Evolutionary conservation across 352 stramenopile genomes (phyloP).

Genomic region (Phytopythium oedochilum): DNA sequence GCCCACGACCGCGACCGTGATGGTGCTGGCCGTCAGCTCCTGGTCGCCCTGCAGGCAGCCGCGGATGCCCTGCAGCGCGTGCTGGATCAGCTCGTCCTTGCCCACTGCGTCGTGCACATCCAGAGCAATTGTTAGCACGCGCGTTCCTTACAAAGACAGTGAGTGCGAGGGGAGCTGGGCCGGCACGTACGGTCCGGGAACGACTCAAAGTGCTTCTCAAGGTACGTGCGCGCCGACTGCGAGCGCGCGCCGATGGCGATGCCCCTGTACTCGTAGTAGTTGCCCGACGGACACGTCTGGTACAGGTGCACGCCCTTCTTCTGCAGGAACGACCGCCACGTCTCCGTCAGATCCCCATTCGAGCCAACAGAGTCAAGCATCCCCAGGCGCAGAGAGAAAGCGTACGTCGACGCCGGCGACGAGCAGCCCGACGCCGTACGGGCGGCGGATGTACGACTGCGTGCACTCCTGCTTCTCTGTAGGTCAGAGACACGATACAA

Average conservation of each 20-base stretch:
- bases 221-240: constrained; percentile 97
- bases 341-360: background rate
- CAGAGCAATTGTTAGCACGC: constrained; percentile 3
- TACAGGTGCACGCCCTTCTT: constrained; percentile 97
- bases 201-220: constrained; percentile 98
- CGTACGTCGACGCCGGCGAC: constrained; percentile 90
- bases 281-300: constrained; percentile 97
- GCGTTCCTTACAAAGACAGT: background rate
- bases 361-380: background rate
- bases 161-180: no score
- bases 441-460: constrained; percentile 98
- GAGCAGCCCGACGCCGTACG: constrained; percentile 98
- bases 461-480: constrained; percentile 97
- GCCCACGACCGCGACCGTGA: constrained; percentile 93
- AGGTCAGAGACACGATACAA: background rate
- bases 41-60: constrained; percentile 95
- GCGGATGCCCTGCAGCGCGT: constrained; percentile 95
- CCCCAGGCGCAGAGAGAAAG: constrained; percentile 8
- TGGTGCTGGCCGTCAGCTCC: constrained; percentile 93
- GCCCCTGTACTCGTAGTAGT: constrained; percentile 99
- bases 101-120: constrained; percentile 31
- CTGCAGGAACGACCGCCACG: constrained; percentile 35
- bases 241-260: constrained; percentile 96
- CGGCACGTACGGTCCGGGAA: constrained; percentile 80
- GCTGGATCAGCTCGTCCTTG: constrained; percentile 97